Percentiles rank a stretch among this genome's conserved stretches.
Conservation (phyloP, 2,329 filamentous ascomycete genomes). For the Neonectria ditissima region DNA sequence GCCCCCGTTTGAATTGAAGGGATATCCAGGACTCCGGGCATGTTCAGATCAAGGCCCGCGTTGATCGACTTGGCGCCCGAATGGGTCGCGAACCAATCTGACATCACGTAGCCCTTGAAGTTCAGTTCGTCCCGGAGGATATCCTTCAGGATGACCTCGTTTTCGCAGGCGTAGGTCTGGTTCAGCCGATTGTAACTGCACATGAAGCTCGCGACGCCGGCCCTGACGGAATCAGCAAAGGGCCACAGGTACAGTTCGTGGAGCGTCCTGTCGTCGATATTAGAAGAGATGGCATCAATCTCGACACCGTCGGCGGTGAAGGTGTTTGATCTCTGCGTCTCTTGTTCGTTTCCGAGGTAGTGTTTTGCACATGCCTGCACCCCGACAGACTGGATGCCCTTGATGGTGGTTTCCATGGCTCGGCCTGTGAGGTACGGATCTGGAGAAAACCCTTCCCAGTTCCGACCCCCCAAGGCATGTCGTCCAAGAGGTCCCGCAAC, state of each 20-base stretch:
- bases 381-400: conserved; percentile 46
- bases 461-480: conserved; percentile 62
- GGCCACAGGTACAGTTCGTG: conserved; percentile 59
- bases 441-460: conserved; percentile 72
- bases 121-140: conserved; percentile 62
- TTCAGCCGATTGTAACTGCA: conserved; percentile 60
- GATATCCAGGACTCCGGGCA: conserved; percentile 55
- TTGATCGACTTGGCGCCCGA: conserved; percentile 56
- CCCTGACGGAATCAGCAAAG: conserved; percentile 44
- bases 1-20: conserved; percentile 46
- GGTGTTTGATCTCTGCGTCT: conserved; percentile 40
- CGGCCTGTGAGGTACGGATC: conserved; percentile 75
- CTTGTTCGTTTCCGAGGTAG: conserved; percentile 49
- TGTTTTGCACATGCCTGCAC: conserved; percentile 51
- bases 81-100: conserved; percentile 57
- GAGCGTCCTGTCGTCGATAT: conserved; percentile 68
- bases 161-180: conserved; percentile 62
- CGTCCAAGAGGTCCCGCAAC: conserved; percentile 57
- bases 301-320: conserved; percentile 34
- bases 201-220: conserved; percentile 52
- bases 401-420: conserved; percentile 46
- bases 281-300: conserved; percentile 46
- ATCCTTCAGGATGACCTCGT: conserved; percentile 59
- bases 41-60: conserved; percentile 62
- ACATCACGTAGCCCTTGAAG: conserved; percentile 60